Conservation (phyloP, 768 basidiomycete species). For the Xerocomus brunneocitrinus region DNA sequence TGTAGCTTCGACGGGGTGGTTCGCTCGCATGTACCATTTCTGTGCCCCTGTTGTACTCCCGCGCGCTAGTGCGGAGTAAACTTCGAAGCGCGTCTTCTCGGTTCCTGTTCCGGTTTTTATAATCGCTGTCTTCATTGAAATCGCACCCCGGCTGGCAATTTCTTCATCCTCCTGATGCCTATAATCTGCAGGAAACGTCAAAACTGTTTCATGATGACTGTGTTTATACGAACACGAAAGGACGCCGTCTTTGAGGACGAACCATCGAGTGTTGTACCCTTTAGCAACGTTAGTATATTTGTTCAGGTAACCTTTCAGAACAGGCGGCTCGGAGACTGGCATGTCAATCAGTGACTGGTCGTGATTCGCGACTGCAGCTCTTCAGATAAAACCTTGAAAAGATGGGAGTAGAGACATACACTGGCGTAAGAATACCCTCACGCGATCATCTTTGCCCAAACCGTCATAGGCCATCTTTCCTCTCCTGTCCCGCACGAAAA, state of each 20-base stretch:
- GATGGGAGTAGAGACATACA: conserved; percentile 44
- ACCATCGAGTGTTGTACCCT: conserved; percentile 89
- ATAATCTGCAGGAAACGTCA: conserved; percentile 50
- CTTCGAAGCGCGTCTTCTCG: conserved; percentile 77
- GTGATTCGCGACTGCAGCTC: conserved; percentile 63
- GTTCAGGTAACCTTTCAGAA: conserved; percentile 73
- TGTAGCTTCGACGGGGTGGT: conserved; percentile 84
- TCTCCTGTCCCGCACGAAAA: conserved; percentile 75
- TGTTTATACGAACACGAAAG: conserved; percentile 63
- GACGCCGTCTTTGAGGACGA: conserved; percentile 80
- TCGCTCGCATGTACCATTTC: conserved; percentile 82
- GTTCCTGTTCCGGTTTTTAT: conserved; percentile 47
- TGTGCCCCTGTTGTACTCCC: conserved; percentile 45
- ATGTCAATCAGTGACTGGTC: conserved; percentile 64
- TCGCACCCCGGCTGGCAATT: conserved; percentile 79
- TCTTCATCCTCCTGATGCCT: conserved; percentile 88
- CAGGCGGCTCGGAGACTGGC: conserved; percentile 49
- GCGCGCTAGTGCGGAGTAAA: conserved; percentile 57
- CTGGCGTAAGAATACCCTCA: conserved; percentile 78
- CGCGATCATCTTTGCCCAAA: conserved; percentile 72
- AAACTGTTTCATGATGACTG: neutral
- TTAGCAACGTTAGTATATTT: conserved; percentile 92
- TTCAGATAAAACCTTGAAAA: conserved; percentile 2
- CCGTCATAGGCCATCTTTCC: conserved; percentile 70
- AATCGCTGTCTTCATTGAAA: conserved; percentile 77